Percentiles rank a stretch among this genome's conserved stretches.
These are phyloP conservation scores for Aspergillus phoenicis DNA, from an alignment of 2,329 filamentous ascomycete genomes.

Conservation along the genomic window DNA sequence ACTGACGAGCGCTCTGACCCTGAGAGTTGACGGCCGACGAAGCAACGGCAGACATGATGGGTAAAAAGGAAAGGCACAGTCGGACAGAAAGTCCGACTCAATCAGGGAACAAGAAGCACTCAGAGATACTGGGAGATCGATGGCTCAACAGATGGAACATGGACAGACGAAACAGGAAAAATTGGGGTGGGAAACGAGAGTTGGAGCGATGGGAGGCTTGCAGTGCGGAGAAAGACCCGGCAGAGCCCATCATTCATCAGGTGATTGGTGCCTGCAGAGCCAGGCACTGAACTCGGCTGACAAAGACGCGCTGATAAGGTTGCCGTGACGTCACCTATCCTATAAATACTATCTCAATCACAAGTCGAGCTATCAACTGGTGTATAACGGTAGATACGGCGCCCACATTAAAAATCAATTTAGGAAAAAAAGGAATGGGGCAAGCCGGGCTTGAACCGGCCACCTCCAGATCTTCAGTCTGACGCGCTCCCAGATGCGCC, in stretches of 20 bases:
- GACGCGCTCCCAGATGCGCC: not conserved
- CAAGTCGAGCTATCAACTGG: not conserved
- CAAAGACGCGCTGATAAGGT: slow-evolving; percentile 2
- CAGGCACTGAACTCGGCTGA: slow-evolving; percentile 13
- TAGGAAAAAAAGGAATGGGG: not conserved
- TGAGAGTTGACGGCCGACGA: slow-evolving; percentile 32
- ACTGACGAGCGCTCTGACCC: slow-evolving; percentile 37
- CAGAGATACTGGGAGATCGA: not conserved
- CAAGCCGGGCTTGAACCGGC: not conserved
- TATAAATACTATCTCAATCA: not conserved
- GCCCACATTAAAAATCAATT: not conserved
- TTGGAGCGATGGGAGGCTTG: slow-evolving; percentile 10
- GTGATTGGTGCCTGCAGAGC: slow-evolving; percentile 17
- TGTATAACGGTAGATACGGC: not conserved
- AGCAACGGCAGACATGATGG: slow-evolving; percentile 27
- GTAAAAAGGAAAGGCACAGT: not conserved
- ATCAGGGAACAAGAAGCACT: slow-evolving; percentile 12
- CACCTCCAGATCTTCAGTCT: slow-evolving; percentile 1
- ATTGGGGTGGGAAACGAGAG: slow-evolving; percentile 13
- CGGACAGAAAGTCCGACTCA: slow-evolving; percentile 6
- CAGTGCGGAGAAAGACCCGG: slow-evolving; percentile 24
- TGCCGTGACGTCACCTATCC: slow-evolving; percentile 16
- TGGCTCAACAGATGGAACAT: slow-evolving; percentile 12
- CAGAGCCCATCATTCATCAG: slow-evolving; percentile 19
- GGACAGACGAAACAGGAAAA: slow-evolving; percentile 9